Conservation (phyloP, 257 asterid genomes). For the Coffea eugenioides region DNA sequence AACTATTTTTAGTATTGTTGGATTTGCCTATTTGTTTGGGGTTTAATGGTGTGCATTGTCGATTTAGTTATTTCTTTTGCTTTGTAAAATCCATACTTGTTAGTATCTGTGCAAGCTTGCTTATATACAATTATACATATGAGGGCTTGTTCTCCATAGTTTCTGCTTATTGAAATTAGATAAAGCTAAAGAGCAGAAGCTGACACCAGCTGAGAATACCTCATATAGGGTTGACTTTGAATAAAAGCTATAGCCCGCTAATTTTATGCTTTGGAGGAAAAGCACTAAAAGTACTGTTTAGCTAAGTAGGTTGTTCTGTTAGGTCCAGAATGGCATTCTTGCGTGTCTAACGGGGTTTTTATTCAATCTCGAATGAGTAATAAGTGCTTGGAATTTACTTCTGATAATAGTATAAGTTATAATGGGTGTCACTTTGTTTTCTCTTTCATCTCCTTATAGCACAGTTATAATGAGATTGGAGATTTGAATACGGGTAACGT, state of each 20-base stretch:
- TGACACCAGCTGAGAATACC: neutral
- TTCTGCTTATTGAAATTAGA: neutral
- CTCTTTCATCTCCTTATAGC: neutral
- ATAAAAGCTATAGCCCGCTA: neutral
- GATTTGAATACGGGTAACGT: too few species aligned
- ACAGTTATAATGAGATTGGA: neutral
- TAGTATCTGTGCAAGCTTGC: neutral
- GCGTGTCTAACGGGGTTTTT: neutral
- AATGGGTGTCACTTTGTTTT: neutral
- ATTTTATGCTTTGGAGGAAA: neutral
- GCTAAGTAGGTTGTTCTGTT: neutral
- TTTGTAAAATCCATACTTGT: neutral
- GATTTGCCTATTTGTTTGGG: neutral
- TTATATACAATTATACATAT: neutral
- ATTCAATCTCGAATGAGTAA: neutral
- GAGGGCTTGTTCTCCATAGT: neutral
- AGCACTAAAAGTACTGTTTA: too few species aligned
- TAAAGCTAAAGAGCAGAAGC: neutral
- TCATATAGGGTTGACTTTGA: neutral
- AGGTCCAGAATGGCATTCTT: too few species aligned
- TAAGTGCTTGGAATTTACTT: neutral
- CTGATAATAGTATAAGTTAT: neutral
- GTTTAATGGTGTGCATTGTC: neutral
- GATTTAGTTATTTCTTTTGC: neutral
- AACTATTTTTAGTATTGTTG: neutral